These are phyloP conservation scores for Aureobasidium leucospermi DNA, from an alignment of 2,329 filamentous ascomycete genomes.

Conservation along the genomic window DNA sequence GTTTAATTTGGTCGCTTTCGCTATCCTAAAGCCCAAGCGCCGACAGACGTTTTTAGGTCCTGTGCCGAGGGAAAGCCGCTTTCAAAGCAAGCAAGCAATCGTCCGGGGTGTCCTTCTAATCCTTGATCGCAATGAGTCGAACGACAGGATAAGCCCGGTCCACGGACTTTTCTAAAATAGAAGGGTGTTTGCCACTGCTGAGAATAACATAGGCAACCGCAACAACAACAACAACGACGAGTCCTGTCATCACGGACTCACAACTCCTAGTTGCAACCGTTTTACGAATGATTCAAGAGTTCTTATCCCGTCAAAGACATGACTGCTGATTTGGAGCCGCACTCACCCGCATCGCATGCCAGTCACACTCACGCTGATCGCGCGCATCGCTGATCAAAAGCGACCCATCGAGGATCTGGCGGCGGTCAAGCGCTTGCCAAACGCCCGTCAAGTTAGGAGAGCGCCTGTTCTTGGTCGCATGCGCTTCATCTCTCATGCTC, in stretches of 20 bases:
- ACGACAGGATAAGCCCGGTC: not conserved
- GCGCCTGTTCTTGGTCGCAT: not conserved
- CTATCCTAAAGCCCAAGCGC: not conserved
- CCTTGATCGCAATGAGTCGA: not conserved
- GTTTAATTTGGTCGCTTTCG: slow-evolving; percentile 5
- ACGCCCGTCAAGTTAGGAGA: not conserved
- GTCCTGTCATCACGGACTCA: not conserved
- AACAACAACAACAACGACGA: not conserved
- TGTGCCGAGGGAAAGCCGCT: slow-evolving; percentile 7
- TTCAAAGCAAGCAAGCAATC: not conserved
- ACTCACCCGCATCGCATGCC: not conserved
- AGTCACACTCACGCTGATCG: not conserved
- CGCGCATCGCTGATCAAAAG: slow-evolving; percentile 2
- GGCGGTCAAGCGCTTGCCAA: not conserved
- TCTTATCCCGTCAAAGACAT: not conserved
- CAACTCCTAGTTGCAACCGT: not conserved
- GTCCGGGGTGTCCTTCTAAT: not conserved
- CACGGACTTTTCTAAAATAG: not conserved
- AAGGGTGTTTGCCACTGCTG: not conserved
- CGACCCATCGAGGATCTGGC: not conserved
- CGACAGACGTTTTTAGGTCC: not conserved
- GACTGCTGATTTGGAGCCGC: slow-evolving; percentile 1
- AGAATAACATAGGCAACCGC: not conserved
- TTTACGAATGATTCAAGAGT: not conserved
- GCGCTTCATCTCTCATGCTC: not conserved